These are phyloP conservation scores for Codiaeum variegatum DNA, from an alignment of 441 rosid genomes.

Conservation along the genomic window DNA sequence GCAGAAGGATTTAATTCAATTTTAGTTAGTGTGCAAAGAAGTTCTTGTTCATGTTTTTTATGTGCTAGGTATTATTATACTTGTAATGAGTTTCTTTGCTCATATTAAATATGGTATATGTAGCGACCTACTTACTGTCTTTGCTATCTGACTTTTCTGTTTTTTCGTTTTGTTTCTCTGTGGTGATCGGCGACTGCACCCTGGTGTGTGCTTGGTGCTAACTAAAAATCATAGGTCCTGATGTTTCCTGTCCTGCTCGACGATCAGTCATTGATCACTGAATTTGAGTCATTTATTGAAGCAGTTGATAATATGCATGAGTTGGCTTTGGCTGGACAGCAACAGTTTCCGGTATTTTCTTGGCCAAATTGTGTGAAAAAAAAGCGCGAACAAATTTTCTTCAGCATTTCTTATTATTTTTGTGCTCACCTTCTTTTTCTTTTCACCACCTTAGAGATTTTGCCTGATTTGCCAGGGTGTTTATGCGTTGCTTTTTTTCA, in stretches of 20 bases:
- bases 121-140: not conserved
- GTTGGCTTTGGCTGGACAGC: slow-evolving; percentile 86
- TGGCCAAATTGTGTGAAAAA: slow-evolving; percentile 14
- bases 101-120: not conserved
- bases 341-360: slow-evolving; percentile 82
- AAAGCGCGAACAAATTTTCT: not conserved
- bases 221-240: slow-evolving; percentile 57
- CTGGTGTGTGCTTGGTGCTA: slow-evolving; percentile 14
- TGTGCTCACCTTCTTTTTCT: slow-evolving; percentile 7
- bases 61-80: not conserved
- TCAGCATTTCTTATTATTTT: not conserved
- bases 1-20: not conserved
- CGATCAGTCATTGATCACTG: slow-evolving; percentile 69
- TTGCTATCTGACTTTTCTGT: slow-evolving; percentile 11
- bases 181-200: not conserved
- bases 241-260: slow-evolving; percentile 92
- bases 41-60: not conserved
- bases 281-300: slow-evolving; percentile 85
- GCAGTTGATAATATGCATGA: slow-evolving; percentile 91
- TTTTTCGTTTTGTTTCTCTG: slow-evolving; percentile 3
- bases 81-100: not conserved
- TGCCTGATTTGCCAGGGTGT: slow-evolving; percentile 60
- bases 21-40: slow-evolving; percentile 5
- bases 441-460: slow-evolving; percentile 20
- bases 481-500: slow-evolving; percentile 84